Percentiles rank a stretch among this genome's conserved stretches.
Evolutionary conservation across 2,329 filamentous ascomycete species (phyloP).

Genomic region (Fusarium circinatum): DNA sequence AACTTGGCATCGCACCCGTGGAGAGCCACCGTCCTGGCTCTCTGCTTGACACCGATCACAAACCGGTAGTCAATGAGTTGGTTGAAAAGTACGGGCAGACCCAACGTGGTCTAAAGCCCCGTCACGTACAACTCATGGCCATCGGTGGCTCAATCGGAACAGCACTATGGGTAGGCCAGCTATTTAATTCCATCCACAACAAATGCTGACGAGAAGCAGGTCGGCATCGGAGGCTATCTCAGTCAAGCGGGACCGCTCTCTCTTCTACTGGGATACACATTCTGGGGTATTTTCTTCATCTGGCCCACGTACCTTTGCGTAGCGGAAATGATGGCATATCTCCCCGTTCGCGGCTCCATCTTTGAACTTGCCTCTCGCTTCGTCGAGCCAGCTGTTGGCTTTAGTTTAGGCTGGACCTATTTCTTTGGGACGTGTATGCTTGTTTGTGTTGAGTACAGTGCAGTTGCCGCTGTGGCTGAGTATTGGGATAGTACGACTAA

Average conservation of each 20-base stretch:
- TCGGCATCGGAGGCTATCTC: background rate
- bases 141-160: conserved; percentile 59
- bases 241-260: background rate
- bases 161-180: conserved; percentile 49
- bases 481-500: background rate
- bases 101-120: conserved; percentile 47
- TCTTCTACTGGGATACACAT: background rate
- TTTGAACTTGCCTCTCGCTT: background rate
- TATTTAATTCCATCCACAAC: background rate
- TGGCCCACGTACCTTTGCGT: background rate
- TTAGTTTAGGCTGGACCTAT: background rate
- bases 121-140: conserved; percentile 61
- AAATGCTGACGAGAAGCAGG: background rate
- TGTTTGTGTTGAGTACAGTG: background rate
- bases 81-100: conserved; percentile 46
- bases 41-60: accelerated
- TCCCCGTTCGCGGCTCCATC: background rate
- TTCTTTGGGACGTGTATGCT: background rate
- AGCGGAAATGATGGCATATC: background rate
- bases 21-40: background rate
- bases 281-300: background rate
- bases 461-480: background rate
- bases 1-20: background rate
- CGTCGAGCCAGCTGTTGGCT: background rate
- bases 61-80: background rate